Evolutionary conservation across 1,139 yeast species (phyloP), one percentile per base, ranked within the genome.

Genomic region (Debaryomycetaceae sp.): DNA sequence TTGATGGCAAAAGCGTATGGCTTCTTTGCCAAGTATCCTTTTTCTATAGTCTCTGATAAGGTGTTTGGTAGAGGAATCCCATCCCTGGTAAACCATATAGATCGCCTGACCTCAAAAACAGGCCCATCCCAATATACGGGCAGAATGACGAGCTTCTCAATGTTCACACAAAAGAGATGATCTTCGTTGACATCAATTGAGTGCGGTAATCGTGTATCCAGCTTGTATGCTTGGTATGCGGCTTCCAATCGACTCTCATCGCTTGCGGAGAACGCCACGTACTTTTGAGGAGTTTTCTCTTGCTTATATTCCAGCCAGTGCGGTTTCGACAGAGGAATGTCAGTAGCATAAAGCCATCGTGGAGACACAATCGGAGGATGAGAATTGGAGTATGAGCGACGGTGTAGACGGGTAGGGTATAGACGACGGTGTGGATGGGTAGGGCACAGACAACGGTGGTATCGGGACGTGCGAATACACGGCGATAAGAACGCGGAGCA

Each of bases 91-190:
- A 83, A 85, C 98, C 98, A 87, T 1, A 75, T 52, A 0, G 95
- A 95, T 29, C 97, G 57, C 23, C 95, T 62, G 2, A 87, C 82
- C 37, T 81, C 90, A 45, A 76, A 90, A 1, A 62, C 57, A 0
- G 96, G 93, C 1, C 97, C 97, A 3, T 74, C 77, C 97, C 97
- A 87, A 49, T 77, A 87, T 0, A 78, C 68, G 0, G 97, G 94
- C 2, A 57, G 40, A 40, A 87, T 51, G 30, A 65, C 66, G 48
- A 74, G 64, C 5, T 55, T 50, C 2, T 49, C 39, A 18, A 87
- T 38, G 43, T 83, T 73, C 2, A 86, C 95, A 41, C 76, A 72
- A 42, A 80, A 82, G 25, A 87, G 55, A 20, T 72, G 69, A 43
- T 87, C 98, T 42, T 85, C 95, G 43, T 79, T 79, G 3, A 87